A percentile compares a stretch with the other conserved stretches of the same genome.
phyloP scores from a whole-genome alignment of 169 alveolate genomes.

The Cryptosporidium xiaoi region DNA sequence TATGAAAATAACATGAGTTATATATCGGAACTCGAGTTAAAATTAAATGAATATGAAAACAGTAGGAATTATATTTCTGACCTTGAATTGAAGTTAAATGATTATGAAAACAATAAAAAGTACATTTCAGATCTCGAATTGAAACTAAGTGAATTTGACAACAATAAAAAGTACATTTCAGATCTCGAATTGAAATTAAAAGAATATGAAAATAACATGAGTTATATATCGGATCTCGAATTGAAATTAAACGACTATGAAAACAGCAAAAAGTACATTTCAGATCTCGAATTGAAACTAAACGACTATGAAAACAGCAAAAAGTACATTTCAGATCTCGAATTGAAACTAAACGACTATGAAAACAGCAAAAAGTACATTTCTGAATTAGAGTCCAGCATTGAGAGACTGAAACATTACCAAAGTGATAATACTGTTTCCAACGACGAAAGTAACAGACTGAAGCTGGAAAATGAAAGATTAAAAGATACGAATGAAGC shows the following conservation, averaged over 20 bases:
- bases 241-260: too few species aligned
- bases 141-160: too few species aligned
- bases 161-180: not conserved
- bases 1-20: not conserved
- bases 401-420: not conserved
- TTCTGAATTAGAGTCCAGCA: not conserved
- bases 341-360: not conserved
- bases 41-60: too few species aligned
- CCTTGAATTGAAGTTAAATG: not conserved
- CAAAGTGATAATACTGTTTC: not conserved
- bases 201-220: not conserved
- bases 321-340: not conserved
- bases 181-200: not conserved
- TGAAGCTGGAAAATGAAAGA: slow-evolving; percentile 34
- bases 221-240: not conserved
- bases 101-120: not conserved
- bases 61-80: not conserved
- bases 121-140: not conserved
- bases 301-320: not conserved
- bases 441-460: not conserved
- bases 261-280: not conserved
- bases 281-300: not conserved
- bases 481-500: slow-evolving; percentile 59
- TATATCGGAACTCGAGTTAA: too few species aligned
- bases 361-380: not conserved